Conservation (phyloP, 148 eudicot species). For the Vaccinium darrowii region DNA sequence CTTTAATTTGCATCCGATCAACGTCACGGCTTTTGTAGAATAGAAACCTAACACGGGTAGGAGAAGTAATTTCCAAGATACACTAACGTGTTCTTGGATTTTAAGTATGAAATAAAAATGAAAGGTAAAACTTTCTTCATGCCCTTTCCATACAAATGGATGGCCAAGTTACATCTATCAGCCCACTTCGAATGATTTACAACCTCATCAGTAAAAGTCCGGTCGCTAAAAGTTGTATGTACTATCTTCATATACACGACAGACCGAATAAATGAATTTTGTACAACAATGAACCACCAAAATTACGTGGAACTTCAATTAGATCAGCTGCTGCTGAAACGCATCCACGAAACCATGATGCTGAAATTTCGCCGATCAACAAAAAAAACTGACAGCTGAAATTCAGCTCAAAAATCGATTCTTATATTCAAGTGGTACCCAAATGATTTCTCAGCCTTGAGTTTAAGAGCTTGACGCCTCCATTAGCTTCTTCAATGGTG, state of each 20-base stretch:
- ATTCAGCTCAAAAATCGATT: background rate
- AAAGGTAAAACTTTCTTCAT: background rate
- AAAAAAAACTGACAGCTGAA: too few relatives aligned
- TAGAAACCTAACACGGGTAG: background rate
- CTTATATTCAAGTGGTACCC: background rate
- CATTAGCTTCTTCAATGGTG: background rate
- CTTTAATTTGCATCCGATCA: too few relatives aligned
- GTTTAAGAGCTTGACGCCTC: background rate
- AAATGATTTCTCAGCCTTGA: background rate
- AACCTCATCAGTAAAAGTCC: background rate
- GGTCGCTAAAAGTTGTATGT: background rate
- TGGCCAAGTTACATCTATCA: background rate
- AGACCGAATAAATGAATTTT: background rate
- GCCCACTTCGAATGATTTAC: background rate
- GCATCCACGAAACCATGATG: background rate
- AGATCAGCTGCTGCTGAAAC: constrained; percentile 6
- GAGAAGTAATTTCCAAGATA: background rate
- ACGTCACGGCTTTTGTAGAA: too few relatives aligned
- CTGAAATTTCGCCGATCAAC: background rate
- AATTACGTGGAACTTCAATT: background rate
- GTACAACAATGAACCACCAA: background rate
- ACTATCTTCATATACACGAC: background rate
- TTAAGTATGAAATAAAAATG: background rate
- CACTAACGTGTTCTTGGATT: background rate
- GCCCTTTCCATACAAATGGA: background rate